Conservation (phyloP, 306 rosid species). For the Lupinus albus region DNA sequence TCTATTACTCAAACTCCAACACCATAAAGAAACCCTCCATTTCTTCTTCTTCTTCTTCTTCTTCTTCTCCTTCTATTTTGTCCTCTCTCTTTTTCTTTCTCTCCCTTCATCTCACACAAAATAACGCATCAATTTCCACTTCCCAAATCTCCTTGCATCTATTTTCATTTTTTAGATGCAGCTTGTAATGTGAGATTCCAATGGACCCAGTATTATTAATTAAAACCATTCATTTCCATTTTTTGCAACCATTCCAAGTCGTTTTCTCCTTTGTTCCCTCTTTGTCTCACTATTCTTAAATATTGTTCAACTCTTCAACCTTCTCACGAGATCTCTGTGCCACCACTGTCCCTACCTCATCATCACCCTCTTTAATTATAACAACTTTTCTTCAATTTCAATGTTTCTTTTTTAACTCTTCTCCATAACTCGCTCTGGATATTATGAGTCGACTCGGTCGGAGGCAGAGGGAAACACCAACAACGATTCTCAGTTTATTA, state of each 20-base stretch:
- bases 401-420: background rate
- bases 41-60: conserved; percentile 50
- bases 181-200: conserved; percentile 28
- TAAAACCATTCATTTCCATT: background rate
- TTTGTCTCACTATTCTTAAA: conserved; percentile 41
- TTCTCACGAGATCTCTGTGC: conserved; percentile 71
- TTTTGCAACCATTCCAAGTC: conserved; percentile 7
- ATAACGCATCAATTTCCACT: background rate
- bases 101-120: conserved; percentile 9
- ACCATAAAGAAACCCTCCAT: conserved; percentile 12
- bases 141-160: background rate
- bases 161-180: background rate
- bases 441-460: conserved; percentile 76
- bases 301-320: conserved; percentile 31
- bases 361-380: too few relatives aligned
- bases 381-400: too few relatives aligned
- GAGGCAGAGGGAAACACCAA: conserved; percentile 36
- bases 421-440: conserved; percentile 6
- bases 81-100: conserved; percentile 30
- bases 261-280: conserved; percentile 9
- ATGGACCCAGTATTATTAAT: conserved; percentile 11
- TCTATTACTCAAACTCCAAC: conserved; percentile 11
- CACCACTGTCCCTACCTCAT: conserved; percentile 38
- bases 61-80: conserved; percentile 35
- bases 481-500: conserved; percentile 67